Percentiles rank a stretch among this genome's conserved stretches.
Evolutionary conservation across 306 rosid species (phyloP).

Genomic region (Malus orientalis): DNA sequence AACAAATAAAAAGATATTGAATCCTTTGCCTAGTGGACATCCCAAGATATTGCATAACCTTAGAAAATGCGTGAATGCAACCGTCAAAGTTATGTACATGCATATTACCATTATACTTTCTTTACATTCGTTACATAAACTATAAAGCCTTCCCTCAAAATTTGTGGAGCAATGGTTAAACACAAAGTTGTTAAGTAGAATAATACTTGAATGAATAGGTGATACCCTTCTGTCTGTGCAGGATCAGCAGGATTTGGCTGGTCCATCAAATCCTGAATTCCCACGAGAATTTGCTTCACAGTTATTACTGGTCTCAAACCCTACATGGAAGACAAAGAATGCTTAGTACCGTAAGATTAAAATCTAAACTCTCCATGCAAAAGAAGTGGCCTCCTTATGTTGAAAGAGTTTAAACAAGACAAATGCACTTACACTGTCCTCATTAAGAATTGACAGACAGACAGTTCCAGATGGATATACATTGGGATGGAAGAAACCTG

Average conservation of each 20-base stretch:
- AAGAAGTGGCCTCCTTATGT: background rate
- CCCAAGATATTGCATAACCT: background rate
- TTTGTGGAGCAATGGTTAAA: background rate
- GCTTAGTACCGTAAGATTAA: background rate
- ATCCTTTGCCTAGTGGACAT: background rate
- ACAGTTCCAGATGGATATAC: slow-evolving; percentile 98
- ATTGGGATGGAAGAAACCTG: slow-evolving; percentile 93
- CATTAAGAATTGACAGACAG: slow-evolving; percentile 91
- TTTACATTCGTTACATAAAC: background rate
- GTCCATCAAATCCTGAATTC: slow-evolving; percentile 89
- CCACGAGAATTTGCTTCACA: slow-evolving; percentile 92
- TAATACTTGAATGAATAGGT: slow-evolving; percentile 89
- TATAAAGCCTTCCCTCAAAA: background rate
- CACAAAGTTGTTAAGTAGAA: background rate
- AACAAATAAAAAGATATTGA: no score
- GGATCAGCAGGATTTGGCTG: slow-evolving; percentile 96
- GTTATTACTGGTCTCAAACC: slow-evolving; percentile 99
- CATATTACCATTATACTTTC: background rate
- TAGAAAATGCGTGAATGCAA: background rate
- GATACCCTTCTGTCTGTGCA: slow-evolving; percentile 98
- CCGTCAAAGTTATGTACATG: background rate
- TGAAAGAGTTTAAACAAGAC: background rate
- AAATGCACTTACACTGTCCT: slow-evolving; percentile 72
- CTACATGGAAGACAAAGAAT: slow-evolving; percentile 26
- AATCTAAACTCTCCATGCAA: background rate